Percentiles rank a stretch among this genome's conserved stretches.
Conservation (phyloP, 1,284 basidiomycete species). For the Jaminaea rosea region DNA sequence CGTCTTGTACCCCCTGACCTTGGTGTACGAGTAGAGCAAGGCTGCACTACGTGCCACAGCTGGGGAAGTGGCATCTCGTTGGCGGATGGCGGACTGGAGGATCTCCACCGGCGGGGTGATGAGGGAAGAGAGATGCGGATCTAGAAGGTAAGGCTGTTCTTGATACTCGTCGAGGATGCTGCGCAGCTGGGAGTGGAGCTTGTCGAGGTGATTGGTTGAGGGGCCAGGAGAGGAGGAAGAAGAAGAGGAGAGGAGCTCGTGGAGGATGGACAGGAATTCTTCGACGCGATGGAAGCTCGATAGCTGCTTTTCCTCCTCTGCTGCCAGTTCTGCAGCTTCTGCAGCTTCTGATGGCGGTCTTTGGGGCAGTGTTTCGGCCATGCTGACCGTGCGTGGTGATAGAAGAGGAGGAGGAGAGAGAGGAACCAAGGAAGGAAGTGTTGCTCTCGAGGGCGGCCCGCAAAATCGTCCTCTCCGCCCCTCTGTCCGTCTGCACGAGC, state of each 20-base stretch:
- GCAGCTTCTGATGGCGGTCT: too few species aligned
- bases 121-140: constrained; percentile 80
- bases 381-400: too few species aligned
- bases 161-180: constrained; percentile 72
- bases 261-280: constrained; percentile 4
- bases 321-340: too few species aligned
- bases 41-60: constrained; percentile 52
- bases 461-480: too few species aligned
- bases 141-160: constrained; percentile 77
- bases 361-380: too few species aligned
- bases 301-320: too few species aligned
- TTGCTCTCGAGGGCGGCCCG: too few species aligned
- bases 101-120: constrained; percentile 63
- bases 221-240: neutral
- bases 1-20: constrained; percentile 82
- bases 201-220: neutral
- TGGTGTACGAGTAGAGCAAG: constrained; percentile 74
- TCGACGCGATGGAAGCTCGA: neutral
- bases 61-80: neutral
- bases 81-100: constrained; percentile 19
- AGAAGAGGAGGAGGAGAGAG: too few species aligned
- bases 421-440: too few species aligned
- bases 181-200: constrained; percentile 42
- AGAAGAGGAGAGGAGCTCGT: constrained; percentile 1
- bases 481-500: too few species aligned